These are phyloP conservation scores for Aspergillus homomorphus DNA, from an alignment of 495 filamentous ascomycete species.

Conservation along the genomic window DNA sequence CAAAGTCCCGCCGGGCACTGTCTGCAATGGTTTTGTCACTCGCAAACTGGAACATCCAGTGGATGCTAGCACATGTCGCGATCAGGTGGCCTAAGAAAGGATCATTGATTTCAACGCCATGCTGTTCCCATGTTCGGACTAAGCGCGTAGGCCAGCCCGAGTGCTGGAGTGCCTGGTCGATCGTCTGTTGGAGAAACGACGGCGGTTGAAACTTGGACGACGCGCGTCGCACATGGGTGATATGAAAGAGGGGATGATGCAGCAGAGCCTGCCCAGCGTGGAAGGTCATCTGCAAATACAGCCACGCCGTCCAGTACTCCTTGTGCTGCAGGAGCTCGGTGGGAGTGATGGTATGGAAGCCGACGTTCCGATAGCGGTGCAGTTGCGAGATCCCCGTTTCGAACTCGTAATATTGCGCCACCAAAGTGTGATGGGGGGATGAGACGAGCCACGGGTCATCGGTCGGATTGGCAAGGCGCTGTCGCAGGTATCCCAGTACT, in stretches of 20 bases:
- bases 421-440: slow-evolving; percentile 4
- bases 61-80: slow-evolving; percentile 2
- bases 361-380: slow-evolving; percentile 14
- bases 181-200: slow-evolving; percentile 9
- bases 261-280: slow-evolving; percentile 6
- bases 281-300: slow-evolving; percentile 6
- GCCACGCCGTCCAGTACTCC: slow-evolving; percentile 12
- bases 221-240: background rate
- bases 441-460: slow-evolving; percentile 11
- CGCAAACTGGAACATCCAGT: slow-evolving; percentile 17
- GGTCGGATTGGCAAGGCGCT: background rate
- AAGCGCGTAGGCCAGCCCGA: slow-evolving; percentile 11
- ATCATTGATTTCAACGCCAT: slow-evolving; percentile 3
- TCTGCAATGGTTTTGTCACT: slow-evolving; percentile 4
- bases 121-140: background rate
- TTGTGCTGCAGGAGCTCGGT: slow-evolving; percentile 6
- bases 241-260: slow-evolving; percentile 12
- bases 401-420: slow-evolving; percentile 3
- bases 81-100: slow-evolving; percentile 6
- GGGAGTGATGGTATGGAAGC: slow-evolving; percentile 12
- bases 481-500: background rate
- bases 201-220: background rate
- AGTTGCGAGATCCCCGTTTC: slow-evolving; percentile 4
- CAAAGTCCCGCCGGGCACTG: slow-evolving; percentile 2
- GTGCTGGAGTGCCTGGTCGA: slow-evolving; percentile 12